phyloP scores from a whole-genome alignment of 164 flowering plant genomes.

The Protea cynaroides region DNA sequence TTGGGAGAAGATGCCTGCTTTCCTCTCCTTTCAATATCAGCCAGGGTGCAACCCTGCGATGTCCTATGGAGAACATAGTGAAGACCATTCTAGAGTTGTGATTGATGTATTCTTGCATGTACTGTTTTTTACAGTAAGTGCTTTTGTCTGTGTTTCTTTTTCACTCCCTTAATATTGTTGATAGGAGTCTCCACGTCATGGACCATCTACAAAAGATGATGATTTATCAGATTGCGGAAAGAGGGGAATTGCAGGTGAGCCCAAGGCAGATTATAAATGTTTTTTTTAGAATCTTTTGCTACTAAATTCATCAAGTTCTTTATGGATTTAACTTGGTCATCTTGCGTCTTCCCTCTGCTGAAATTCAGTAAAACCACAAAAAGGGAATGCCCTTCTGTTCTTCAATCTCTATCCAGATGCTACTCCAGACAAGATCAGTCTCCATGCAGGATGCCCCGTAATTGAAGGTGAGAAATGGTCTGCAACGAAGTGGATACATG shows the following conservation, averaged over 20 bases:
- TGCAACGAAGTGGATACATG: conserved; percentile 98
- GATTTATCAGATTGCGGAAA: conserved; percentile 81
- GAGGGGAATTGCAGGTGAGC: conserved; percentile 78
- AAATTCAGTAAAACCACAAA: conserved; percentile 68
- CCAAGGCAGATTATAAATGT: not conserved
- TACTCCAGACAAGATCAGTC: conserved; percentile 59
- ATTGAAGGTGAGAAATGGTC: conserved; percentile 99
- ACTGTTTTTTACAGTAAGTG: not conserved
- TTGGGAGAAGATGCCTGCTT: too few species aligned
- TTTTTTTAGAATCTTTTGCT: not conserved
- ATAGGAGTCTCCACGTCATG: conserved; percentile 56
- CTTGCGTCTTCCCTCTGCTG: conserved; percentile 3
- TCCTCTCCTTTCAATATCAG: not conserved
- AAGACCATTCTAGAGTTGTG: not conserved
- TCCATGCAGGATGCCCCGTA: conserved; percentile 94
- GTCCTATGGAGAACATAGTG: not conserved
- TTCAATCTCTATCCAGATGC: conserved; percentile 78
- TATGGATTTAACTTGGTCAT: conserved; percentile 2
- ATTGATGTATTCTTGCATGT: not conserved
- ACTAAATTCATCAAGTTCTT: not conserved
- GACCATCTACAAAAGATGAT: conserved; percentile 26
- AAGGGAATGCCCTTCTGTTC: conserved; percentile 95
- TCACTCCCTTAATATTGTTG: not conserved
- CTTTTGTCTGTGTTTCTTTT: not conserved
- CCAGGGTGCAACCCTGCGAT: not conserved